phyloP scores from a whole-genome alignment of 352 stramenopile species.

The Globisporangium spiculum region DNA sequence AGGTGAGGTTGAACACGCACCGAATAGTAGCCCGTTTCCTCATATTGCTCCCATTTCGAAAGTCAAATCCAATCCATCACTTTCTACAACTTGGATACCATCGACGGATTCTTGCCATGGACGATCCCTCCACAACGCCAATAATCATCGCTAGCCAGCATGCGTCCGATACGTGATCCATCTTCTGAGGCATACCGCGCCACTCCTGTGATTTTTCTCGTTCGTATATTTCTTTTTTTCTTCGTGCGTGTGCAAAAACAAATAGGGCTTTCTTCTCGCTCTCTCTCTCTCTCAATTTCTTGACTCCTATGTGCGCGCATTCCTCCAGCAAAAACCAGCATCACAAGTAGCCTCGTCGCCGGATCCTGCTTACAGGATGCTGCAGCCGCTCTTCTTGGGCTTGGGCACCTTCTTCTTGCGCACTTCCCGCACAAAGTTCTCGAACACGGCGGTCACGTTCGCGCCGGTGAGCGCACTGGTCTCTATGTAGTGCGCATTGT shows the following conservation, averaged over 20 bases:
- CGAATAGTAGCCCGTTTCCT: no score
- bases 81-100: no score
- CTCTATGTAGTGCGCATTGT: slow-evolving; percentile 87
- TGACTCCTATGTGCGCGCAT: neutral
- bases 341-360: neutral
- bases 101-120: no score
- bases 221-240: slow-evolving; percentile 3
- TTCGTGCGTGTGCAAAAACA: neutral
- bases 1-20: no score
- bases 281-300: neutral
- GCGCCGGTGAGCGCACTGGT: slow-evolving; percentile 82
- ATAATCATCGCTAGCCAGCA: no score
- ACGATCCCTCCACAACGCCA: no score
- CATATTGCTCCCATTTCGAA: no score
- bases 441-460: slow-evolving; percentile 86
- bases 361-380: slow-evolving; percentile 42
- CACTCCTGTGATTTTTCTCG: neutral
- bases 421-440: slow-evolving; percentile 85
- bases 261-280: neutral
- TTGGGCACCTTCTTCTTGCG: slow-evolving; percentile 78
- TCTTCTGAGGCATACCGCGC: no score
- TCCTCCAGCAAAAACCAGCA: neutral
- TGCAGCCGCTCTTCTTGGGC: slow-evolving; percentile 68
- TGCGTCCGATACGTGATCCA: no score
- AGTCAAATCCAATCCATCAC: no score